phyloP scores from a whole-genome alignment of 2,329 filamentous ascomycete genomes.

The Nannizziopsis barbatae region DNA sequence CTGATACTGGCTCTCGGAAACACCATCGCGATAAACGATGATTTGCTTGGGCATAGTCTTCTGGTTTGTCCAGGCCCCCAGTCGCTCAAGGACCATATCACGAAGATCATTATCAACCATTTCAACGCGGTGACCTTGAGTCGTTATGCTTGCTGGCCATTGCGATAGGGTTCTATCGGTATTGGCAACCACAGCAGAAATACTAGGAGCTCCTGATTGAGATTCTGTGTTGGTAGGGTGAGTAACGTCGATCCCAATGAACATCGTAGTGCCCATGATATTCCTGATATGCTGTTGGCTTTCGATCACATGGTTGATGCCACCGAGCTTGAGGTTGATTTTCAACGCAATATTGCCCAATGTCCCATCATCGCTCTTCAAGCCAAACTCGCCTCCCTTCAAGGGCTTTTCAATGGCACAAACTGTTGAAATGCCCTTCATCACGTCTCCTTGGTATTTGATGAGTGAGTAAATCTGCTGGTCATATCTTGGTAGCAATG shows the following conservation, averaged over 20 bases:
- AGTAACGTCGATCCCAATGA: conserved; percentile 79
- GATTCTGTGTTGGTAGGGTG: conserved; percentile 61
- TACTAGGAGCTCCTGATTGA: conserved; percentile 51
- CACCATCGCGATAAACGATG: conserved; percentile 77
- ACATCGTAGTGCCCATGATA: conserved; percentile 63
- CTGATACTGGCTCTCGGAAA: conserved; percentile 73
- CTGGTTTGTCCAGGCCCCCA: conserved; percentile 50
- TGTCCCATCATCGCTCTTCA: conserved; percentile 4
- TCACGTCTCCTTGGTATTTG: conserved; percentile 17
- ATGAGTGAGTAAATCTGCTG: conserved; percentile 16
- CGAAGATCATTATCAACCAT: conserved; percentile 53
- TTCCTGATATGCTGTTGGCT: conserved; percentile 42
- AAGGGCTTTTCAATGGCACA: conserved; percentile 12
- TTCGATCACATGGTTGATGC: conserved; percentile 60
- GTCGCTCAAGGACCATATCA: conserved; percentile 50
- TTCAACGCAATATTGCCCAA: conserved; percentile 60
- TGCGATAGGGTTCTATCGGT: conserved; percentile 58
- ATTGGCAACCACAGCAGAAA: conserved; percentile 71
- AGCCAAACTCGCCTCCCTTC: background rate
- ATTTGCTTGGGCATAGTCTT: conserved; percentile 54
- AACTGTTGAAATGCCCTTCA: conserved; percentile 15
- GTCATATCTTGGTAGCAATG: conserved; percentile 15
- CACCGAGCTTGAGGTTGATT: conserved; percentile 65
- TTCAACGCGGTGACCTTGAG: conserved; percentile 54
- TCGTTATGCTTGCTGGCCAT: conserved; percentile 63